Percentiles rank a stretch among this genome's conserved stretches.
phyloP scores from a whole-genome alignment of 148 eudicot species.

The Salicornia ramosissima region DNA sequence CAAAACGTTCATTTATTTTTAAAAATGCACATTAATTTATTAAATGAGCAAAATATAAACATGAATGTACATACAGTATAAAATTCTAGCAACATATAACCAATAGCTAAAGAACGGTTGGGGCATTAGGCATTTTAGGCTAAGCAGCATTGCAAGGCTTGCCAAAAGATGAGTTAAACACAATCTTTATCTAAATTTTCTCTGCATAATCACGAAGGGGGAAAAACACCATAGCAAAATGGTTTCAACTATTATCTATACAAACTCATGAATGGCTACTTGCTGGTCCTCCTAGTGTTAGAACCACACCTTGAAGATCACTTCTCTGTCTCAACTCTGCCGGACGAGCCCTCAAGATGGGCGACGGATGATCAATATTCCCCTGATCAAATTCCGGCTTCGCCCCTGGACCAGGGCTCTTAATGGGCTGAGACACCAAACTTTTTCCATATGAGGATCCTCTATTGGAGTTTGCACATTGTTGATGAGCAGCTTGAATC shows the following conservation, averaged over 20 bases:
- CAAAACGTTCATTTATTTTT: too few relatives aligned
- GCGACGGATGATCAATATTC: slow-evolving; percentile 28
- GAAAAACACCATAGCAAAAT: not conserved
- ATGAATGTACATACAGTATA: too few relatives aligned
- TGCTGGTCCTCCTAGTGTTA: slow-evolving; percentile 81
- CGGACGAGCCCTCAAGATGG: slow-evolving; percentile 16
- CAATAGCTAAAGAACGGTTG: not conserved
- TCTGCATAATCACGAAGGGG: not conserved
- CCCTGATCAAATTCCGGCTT: slow-evolving; percentile 17
- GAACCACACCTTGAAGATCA: slow-evolving; percentile 73
- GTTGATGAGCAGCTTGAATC: slow-evolving; percentile 25
- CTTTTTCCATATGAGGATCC: slow-evolving; percentile 16
- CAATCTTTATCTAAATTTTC: not conserved
- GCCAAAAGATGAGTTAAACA: not conserved
- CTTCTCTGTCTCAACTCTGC: slow-evolving; percentile 36
- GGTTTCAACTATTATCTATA: not conserved
- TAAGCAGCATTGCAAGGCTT: not conserved
- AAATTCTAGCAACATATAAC: not conserved
- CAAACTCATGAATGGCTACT: slow-evolving; percentile 17
- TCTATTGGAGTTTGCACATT: slow-evolving; percentile 16
- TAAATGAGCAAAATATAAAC: too few relatives aligned
- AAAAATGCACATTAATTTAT: too few relatives aligned
- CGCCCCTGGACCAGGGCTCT: slow-evolving; percentile 7
- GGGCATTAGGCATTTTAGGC: not conserved
- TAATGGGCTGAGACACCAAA: slow-evolving; percentile 10